These are phyloP conservation scores for Dipodascus geniculatus DNA, from an alignment of 805 yeast species.

Conservation along the genomic window DNA sequence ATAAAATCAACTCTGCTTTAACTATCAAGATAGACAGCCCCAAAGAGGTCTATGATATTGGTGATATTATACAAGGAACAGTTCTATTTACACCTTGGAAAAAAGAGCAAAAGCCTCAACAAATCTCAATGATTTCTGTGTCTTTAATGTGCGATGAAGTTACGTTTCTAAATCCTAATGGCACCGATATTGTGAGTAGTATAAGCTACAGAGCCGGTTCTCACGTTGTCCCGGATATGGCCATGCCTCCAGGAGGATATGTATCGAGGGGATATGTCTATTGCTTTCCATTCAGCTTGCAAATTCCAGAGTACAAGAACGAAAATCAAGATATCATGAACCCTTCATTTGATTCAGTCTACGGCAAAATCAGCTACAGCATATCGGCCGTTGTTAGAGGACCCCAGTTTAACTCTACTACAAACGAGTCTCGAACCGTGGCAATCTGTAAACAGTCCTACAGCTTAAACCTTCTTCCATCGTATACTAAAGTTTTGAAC, in stretches of 20 bases:
- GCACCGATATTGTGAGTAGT: neutral
- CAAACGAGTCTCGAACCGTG: neutral
- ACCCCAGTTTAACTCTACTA: neutral
- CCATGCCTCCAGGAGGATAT: slow-evolving; percentile 1
- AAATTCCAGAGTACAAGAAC: neutral
- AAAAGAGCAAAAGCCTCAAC: neutral
- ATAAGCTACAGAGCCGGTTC: neutral
- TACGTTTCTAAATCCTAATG: neutral
- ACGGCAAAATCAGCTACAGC: neutral
- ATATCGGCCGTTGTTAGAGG: neutral
- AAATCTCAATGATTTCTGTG: neutral
- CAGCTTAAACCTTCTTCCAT: neutral
- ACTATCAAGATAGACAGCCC: neutral
- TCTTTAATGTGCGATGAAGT: neutral
- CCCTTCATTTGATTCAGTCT: neutral
- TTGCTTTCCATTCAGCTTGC: neutral
- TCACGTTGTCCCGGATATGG: neutral
- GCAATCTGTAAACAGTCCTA: neutral
- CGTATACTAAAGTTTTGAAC: neutral
- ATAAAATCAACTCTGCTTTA: neutral
- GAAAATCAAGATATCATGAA: neutral
- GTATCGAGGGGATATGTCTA: neutral
- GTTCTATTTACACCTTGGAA: neutral
- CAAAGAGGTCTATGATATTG: neutral
- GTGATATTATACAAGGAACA: neutral